Base-by-base conservation (phyloP, 1,284 basidiomycete genomes). In the Puccinia coronata region DNA sequence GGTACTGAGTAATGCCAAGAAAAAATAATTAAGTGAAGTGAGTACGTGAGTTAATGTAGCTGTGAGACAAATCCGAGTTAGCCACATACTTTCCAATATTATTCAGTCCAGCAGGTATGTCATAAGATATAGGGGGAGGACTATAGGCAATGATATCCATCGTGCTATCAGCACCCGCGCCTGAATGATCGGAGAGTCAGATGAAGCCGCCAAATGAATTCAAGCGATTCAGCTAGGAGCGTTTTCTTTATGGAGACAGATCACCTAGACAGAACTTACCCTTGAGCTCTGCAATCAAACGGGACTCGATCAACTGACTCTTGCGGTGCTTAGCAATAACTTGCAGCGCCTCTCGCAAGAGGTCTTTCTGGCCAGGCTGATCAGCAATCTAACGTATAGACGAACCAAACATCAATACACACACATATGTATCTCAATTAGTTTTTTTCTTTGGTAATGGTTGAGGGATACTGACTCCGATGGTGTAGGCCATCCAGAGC, bases 61-160 rank as follows among this genome's bases (percentile, higher is more conserved):
- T 95, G 86, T 96, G 34, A 36, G 49, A 20, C 96, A 78, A 96
- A 89, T 86, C 96, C 96, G 85, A 94, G 96, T 85, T 18, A 34
- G 0, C 34, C 6, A 79, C 78, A 61, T 47, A 80, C 78, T 97
- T 97, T 75, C 94, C 94, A 47, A 97, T 90, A 85, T 96, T 95
- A 85, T 95, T 93, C 47, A 96, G 89, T 0, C 95, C 94, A 76
- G 94, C 90, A 20, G 95, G 95, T 84, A 92, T 88, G 82, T 94
- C 92, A 1, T 88, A 87, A 53, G 89, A 88, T 5, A 88, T 89
- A 39, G 88, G 87, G 5, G 63, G 61, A 55, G 76, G 65, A 55
- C 76, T 69, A 59, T 79, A 79, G 12, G 76, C 49, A 18, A 79
- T 57, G 18, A 80, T 61, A 11, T 80, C 69, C 78, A 61, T 80